Evolutionary conservation across 495 filamentous ascomycete genomes (phyloP), one percentile per base, ranked within the genome.

Genomic region (Xylaria grammica): DNA sequence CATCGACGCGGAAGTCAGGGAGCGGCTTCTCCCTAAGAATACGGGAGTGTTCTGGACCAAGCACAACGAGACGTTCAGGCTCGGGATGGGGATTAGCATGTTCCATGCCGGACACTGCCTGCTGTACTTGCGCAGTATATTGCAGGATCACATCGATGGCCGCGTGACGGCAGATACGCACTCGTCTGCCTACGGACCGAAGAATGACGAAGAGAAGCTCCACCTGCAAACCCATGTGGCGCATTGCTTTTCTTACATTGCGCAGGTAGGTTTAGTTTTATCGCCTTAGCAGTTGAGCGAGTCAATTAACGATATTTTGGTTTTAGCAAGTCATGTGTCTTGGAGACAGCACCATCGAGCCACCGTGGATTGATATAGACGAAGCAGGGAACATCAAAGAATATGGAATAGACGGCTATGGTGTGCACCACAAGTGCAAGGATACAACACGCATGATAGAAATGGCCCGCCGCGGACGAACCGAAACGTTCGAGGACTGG

Each of bases 391-490:
- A 52, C n/a, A 52, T 52, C 49, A 13, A 27, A 19, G 49, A 7
- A 34, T 52, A 11, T 34, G 49, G 49, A 4, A 52, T 52, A 4
- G 49, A 52, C 49, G 49, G 49, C 49, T 20, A 52, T 19, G 49
- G 49, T 27, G 29, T 34, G 49, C 49, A 52, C n/a, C 49, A 52
- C 49, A 52, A 52, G 49, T 52, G 49, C 20, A 52, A 52, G 49
- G 49, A 52, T 22, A 52, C 49, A 3, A 24, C 49, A 19, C 49
- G 49, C 49, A 52, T 17, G 20, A 27, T 52, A 15, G 10, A 34
- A 27, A 34, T 52, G 49, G 49, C 49, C 9, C 49, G 49, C 5
- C 49, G 49, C 49, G 49, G 6, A n/a, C 9, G 20, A 27, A 52
- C 49, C 11, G 49, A 52, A 19, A 52, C 49, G 4, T 52, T 52